Evolutionary conservation across 192 early-diverging fungal genomes (phyloP).

Genomic region (Chytriomyces sp.): DNA sequence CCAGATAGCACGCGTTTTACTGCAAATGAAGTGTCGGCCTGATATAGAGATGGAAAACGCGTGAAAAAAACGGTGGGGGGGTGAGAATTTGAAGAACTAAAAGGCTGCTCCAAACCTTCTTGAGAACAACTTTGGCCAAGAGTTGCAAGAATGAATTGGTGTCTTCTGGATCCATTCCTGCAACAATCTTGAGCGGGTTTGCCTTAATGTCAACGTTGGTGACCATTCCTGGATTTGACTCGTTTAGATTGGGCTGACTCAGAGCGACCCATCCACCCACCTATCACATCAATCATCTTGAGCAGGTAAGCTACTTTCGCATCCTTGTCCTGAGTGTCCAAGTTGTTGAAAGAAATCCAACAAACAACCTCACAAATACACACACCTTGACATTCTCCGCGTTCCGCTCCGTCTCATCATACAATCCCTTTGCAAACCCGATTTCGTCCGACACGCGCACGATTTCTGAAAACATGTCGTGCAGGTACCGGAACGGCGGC

Average conservation of each 20-base stretch:
- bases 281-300: constrained; percentile 58
- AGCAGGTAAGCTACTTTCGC: constrained; percentile 59
- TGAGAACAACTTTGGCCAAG: constrained; percentile 54
- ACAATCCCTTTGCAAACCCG: constrained; percentile 53
- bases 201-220: constrained; percentile 51
- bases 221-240: constrained; percentile 41
- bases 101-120: constrained; percentile 45
- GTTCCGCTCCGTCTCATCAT: constrained; percentile 56
- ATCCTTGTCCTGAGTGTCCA: constrained; percentile 57
- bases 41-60: background rate
- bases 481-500: constrained; percentile 66
- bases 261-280: constrained; percentile 25
- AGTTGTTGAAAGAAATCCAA: background rate
- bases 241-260: background rate
- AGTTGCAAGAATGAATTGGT: constrained; percentile 62
- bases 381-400: constrained; percentile 60
- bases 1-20: constrained; percentile 56
- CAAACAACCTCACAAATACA: background rate
- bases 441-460: constrained; percentile 38
- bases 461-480: constrained; percentile 60
- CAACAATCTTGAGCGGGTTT: constrained; percentile 64
- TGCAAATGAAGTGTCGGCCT: constrained; percentile 53
- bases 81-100: background rate
- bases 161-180: constrained; percentile 63
- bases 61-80: background rate